Evolutionary conservation across 73 alveolate genomes (phyloP).

Genomic region (Tetrahymena borealis): DNA sequence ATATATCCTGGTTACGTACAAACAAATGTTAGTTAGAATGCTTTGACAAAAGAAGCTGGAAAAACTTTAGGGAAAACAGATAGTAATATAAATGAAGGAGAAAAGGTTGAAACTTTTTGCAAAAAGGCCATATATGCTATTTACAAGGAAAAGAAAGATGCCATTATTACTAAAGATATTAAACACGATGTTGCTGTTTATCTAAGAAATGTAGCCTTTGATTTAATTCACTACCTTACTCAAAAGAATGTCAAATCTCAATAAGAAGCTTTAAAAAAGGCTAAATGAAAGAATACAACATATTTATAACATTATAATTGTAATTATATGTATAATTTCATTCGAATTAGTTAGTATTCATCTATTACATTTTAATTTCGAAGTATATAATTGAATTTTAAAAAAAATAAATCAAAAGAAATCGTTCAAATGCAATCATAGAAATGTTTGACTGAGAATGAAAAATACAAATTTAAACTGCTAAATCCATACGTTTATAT

Average conservation of each 20-base stretch:
- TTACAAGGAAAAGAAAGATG: neutral
- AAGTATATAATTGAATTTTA: no score
- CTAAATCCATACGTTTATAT: no score
- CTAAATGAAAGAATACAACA: no score
- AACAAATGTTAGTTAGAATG: slow-evolving; percentile 20
- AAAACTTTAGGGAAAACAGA: slow-evolving; percentile 3
- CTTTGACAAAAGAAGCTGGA: slow-evolving; percentile 4
- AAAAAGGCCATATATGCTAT: slow-evolving; percentile 11
- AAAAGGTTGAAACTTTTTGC: slow-evolving; percentile 23
- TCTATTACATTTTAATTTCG: no score
- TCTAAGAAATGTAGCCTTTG: neutral
- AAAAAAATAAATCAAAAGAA: no score
- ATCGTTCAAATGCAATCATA: no score
- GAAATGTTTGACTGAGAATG: no score
- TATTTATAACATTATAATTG: no score
- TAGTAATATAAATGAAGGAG: slow-evolving; percentile 5
- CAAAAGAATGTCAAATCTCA: neutral
- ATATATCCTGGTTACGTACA: slow-evolving; percentile 31
- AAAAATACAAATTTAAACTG: no score
- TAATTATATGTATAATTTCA: no score
- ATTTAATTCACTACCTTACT: neutral
- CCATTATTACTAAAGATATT: neutral
- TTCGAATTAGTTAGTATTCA: no score
- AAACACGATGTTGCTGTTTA: neutral
- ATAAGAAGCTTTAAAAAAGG: neutral